Percentiles rank a stretch among this genome's conserved stretches.
These are phyloP conservation scores for Amborella trichopoda DNA, from an alignment of 164 flowering plant genomes.

Conservation along the genomic window DNA sequence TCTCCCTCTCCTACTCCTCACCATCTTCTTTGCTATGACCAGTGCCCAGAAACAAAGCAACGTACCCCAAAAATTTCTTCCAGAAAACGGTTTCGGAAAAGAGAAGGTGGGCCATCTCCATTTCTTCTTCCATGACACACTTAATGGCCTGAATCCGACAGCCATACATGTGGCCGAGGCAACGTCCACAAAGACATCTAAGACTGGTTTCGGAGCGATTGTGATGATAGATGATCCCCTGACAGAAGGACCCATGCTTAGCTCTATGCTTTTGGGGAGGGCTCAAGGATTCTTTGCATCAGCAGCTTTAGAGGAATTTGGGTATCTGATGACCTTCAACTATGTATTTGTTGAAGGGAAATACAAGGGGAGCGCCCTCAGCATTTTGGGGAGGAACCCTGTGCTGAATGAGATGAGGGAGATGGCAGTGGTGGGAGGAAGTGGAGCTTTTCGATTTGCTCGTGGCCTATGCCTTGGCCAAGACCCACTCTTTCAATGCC, in stretches of 20 bases:
- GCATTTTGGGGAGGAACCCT: conserved; percentile 28
- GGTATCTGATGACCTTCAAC: conserved; percentile 20
- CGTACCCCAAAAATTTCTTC: too few species aligned
- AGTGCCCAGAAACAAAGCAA: too few species aligned
- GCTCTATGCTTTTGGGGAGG: conserved; percentile 19
- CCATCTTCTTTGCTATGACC: too few species aligned
- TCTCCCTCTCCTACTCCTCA: too few species aligned
- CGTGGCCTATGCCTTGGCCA: conserved; percentile 23
- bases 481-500: conserved; percentile 14
- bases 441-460: conserved; percentile 26
- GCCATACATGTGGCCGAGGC: conserved; percentile 16
- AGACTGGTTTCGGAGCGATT: conserved; percentile 15
- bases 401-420: conserved; percentile 20
- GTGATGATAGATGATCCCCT: conserved; percentile 22
- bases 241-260: conserved; percentile 11
- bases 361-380: conserved; percentile 28
- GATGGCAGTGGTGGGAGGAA: conserved; percentile 38
- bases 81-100: too few species aligned
- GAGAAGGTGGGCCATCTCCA: conserved; percentile 10
- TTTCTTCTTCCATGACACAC: conserved; percentile 27
- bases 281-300: conserved; percentile 25
- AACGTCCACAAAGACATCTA: conserved; percentile 6
- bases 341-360: conserved; percentile 11
- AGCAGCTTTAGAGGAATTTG: conserved; percentile 18
- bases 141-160: conserved; percentile 16